Conservation (phyloP, 2,329 filamentous ascomycete genomes). For the Penicillium sp. region DNA sequence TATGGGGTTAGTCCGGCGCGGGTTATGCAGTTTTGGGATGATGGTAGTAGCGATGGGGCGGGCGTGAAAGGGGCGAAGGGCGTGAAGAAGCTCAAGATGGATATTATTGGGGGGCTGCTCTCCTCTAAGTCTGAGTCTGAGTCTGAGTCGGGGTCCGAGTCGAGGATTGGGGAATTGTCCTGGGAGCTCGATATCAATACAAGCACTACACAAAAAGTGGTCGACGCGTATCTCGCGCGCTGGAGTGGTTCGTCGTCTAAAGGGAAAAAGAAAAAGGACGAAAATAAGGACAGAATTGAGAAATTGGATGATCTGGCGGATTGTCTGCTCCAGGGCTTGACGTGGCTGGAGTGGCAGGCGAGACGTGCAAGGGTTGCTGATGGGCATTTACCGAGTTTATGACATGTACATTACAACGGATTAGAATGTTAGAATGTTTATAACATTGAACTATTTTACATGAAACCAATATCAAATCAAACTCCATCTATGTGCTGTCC, state of each 20-base stretch:
- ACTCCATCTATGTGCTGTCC: conserved; percentile 11
- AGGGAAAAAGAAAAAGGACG: neutral
- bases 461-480: neutral
- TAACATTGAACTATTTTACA: conserved; percentile 10
- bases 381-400: neutral
- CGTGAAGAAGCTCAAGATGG: conserved; percentile 57
- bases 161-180: neutral
- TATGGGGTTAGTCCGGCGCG: conserved; percentile 51
- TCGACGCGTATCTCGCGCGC: conserved; percentile 6
- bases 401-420: neutral
- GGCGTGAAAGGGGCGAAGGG: conserved; percentile 14
- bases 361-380: conserved; percentile 22
- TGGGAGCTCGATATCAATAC: neutral
- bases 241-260: conserved; percentile 3
- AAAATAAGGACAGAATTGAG: conserved; percentile 18
- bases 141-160: neutral
- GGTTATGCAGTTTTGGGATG: conserved; percentile 54
- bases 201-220: neutral
- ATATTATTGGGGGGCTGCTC: conserved; percentile 45
- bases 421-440: neutral
- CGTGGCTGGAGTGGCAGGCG: conserved; percentile 70
- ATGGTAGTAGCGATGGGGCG: neutral
- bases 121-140: neutral
- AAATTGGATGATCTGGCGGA: conserved; percentile 82
- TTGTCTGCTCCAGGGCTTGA: conserved; percentile 70